Conservation (phyloP, 345 rosid genomes). For the Theobroma cacao region DNA sequence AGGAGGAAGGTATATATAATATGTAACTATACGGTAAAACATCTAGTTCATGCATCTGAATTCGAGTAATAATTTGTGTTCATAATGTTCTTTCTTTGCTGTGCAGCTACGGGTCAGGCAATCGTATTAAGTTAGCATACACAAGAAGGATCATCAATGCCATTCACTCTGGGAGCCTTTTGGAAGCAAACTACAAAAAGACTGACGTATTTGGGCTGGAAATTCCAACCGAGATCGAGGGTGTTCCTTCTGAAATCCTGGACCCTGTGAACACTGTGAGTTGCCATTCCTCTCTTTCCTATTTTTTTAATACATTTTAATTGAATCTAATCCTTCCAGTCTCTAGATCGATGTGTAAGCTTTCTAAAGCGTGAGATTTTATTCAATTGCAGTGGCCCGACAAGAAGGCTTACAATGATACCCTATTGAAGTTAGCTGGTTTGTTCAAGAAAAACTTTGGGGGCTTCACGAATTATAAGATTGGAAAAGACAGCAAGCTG, state of each 20-base stretch:
- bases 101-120: constrained; percentile 76
- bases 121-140: constrained; percentile 77
- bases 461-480: constrained; percentile 63
- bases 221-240: constrained; percentile 68
- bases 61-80: too few relatives aligned
- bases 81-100: background rate
- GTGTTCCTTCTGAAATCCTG: constrained; percentile 81
- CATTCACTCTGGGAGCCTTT: constrained; percentile 78
- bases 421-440: constrained; percentile 75
- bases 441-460: constrained; percentile 80
- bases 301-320: too few relatives aligned
- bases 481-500: constrained; percentile 67
- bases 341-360: background rate
- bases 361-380: background rate
- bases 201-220: constrained; percentile 79
- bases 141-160: constrained; percentile 91
- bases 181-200: constrained; percentile 64
- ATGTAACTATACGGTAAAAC: background rate
- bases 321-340: background rate
- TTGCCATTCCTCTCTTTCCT: too few relatives aligned
- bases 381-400: constrained; percentile 60
- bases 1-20: constrained; percentile 67
- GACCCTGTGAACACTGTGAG: constrained; percentile 78
- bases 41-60: background rate
- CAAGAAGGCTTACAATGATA: constrained; percentile 69